A percentile compares a stretch with the other conserved stretches of the same genome.
Conservation (phyloP, 1,284 basidiomycete genomes). For the Hemileia vastatrix region DNA sequence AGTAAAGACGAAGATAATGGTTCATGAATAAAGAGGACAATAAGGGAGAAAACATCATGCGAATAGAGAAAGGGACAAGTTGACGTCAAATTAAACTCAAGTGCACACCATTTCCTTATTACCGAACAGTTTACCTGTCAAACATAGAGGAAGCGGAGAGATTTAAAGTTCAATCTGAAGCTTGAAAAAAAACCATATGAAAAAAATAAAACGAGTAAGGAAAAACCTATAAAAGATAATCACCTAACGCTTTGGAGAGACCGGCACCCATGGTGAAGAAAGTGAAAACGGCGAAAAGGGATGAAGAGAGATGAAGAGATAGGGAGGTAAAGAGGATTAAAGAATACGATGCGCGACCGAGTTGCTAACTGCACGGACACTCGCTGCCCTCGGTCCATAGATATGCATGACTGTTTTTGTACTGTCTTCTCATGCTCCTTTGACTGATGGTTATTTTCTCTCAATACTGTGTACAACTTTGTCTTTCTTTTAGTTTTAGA, state of each 20-base stretch:
- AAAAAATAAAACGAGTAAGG: background rate
- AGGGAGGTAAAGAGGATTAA: too few species aligned
- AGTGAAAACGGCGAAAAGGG: background rate
- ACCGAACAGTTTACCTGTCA: constrained; percentile 35
- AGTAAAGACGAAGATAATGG: background rate
- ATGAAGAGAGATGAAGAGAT: too few species aligned
- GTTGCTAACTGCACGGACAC: too few species aligned
- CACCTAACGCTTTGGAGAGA: constrained; percentile 45
- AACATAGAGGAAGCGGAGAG: background rate
- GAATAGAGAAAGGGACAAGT: background rate
- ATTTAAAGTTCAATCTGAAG: background rate
- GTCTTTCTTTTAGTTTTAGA: too few species aligned
- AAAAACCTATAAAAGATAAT: constrained; percentile 15
- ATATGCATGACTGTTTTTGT: too few species aligned
- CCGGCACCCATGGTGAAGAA: constrained; percentile 48
- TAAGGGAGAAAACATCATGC: background rate
- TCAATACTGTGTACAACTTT: too few species aligned
- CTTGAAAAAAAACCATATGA: background rate
- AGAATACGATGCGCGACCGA: too few species aligned
- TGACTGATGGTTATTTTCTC: too few species aligned
- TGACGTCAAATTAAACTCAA: background rate
- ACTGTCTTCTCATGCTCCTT: too few species aligned
- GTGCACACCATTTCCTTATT: constrained; percentile 38
- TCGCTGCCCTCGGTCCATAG: too few species aligned
- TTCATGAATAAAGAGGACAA: too few species aligned